phyloP scores from a whole-genome alignment of 202 grass and related monocot species.

The Schoenoplectus triqueter region DNA sequence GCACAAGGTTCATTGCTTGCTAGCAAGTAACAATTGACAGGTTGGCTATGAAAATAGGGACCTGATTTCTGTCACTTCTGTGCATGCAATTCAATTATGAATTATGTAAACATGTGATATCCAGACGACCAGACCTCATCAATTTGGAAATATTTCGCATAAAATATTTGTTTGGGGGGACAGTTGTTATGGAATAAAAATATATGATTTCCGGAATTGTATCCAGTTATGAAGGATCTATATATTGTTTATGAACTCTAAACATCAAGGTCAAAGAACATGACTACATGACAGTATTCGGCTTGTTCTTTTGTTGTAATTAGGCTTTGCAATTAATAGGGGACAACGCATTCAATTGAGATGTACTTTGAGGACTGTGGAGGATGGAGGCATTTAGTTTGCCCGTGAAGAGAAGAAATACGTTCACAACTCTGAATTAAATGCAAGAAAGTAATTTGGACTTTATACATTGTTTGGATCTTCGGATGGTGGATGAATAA shows the following conservation, averaged over 20 bases:
- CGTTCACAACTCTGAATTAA: neutral
- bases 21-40: neutral
- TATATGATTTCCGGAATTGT: neutral
- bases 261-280: neutral
- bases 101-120: neutral
- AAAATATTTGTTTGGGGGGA: neutral
- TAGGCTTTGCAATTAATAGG: constrained; percentile 3
- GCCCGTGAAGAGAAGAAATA: neutral
- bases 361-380: constrained; percentile 9
- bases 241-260: neutral
- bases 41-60: neutral
- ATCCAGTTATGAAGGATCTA: neutral
- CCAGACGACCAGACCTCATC: too few species aligned
- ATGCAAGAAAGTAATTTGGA: too few species aligned
- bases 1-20: neutral
- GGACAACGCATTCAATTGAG: constrained; percentile 11
- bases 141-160: neutral
- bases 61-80: neutral
- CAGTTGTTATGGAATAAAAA: neutral
- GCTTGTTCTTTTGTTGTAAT: constrained; percentile 6
- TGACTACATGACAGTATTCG: neutral
- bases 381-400: constrained; percentile 15
- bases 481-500: too few species aligned
- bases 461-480: too few species aligned
- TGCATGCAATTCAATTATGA: neutral